Conservation (phyloP, 1,139 yeast species). For the Nakaseomyces delphensis region DNA sequence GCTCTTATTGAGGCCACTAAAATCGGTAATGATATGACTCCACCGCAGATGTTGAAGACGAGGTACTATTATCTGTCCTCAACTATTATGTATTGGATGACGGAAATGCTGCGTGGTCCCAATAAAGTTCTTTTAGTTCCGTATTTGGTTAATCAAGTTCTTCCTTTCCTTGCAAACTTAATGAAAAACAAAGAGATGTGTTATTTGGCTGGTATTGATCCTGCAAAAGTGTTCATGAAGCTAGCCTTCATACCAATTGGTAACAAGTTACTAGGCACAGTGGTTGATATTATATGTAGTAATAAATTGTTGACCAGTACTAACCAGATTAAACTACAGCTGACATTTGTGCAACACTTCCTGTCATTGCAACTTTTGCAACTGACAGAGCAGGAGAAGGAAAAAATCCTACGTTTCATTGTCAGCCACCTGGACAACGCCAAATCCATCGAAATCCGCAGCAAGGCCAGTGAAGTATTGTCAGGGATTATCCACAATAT, state of each 20-base stretch:
- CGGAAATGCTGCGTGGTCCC: conserved; percentile 25
- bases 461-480: conserved; percentile 63
- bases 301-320: conserved; percentile 43
- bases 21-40: conserved; percentile 34
- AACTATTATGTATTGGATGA: conserved; percentile 29
- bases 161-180: conserved; percentile 65
- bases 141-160: conserved; percentile 38
- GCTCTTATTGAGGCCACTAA: conserved; percentile 10
- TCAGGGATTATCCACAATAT: conserved; percentile 78
- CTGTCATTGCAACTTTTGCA: conserved; percentile 63
- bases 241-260: conserved; percentile 55
- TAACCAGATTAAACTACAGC: conserved; percentile 62
- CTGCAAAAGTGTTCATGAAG: conserved; percentile 44
- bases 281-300: conserved; percentile 50
- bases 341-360: conserved; percentile 66
- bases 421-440: conserved; percentile 50
- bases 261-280: conserved; percentile 35
- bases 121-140: conserved; percentile 35
- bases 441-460: conserved; percentile 63
- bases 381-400: conserved; percentile 43
- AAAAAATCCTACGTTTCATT: conserved; percentile 45
- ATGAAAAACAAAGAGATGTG: conserved; percentile 74
- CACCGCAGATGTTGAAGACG: conserved; percentile 33
- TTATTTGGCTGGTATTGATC: conserved; percentile 58
- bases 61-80: conserved; percentile 34